phyloP scores from a whole-genome alignment of 306 rosid genomes.

The Cucurbita argyrosperma region DNA sequence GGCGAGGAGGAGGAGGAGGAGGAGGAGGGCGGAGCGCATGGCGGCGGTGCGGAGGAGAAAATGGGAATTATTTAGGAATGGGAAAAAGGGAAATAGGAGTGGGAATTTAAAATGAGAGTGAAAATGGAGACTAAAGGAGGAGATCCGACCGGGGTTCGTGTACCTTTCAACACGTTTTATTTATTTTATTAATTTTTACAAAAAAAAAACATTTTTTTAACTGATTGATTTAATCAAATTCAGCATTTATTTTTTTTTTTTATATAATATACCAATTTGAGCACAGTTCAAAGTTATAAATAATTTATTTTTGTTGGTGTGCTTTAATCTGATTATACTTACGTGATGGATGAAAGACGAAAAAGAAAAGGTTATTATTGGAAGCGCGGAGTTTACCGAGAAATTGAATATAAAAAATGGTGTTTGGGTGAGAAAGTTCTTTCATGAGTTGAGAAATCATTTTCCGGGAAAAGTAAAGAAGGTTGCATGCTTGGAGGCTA shows the following conservation, averaged over 20 bases:
- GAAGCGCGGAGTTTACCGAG: too few relatives aligned
- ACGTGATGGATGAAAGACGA: too few relatives aligned
- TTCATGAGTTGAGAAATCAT: not conserved
- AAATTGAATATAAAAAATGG: not conserved
- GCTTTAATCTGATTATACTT: too few relatives aligned
- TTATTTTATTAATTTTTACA: not conserved
- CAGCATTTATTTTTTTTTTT: too few relatives aligned
- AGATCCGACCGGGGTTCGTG: constrained; percentile 1
- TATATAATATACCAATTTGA: too few relatives aligned
- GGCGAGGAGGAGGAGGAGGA: constrained; percentile 1
- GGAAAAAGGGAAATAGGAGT: not conserved
- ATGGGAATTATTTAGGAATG: not conserved
- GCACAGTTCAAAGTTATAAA: too few relatives aligned
- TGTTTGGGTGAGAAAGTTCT: not conserved
- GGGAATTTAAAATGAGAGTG: not conserved
- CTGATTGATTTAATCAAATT: too few relatives aligned
- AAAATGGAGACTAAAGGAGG: not conserved
- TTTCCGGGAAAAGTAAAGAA: not conserved
- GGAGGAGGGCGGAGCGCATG: not conserved
- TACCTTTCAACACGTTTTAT: constrained; percentile 1
- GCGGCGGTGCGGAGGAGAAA: not conserved
- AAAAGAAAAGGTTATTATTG: too few relatives aligned
- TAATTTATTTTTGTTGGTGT: too few relatives aligned
- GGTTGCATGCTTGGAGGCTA: not conserved
- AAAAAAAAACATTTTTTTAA: too few relatives aligned